Conservation (phyloP, 1,284 basidiomycete genomes). For the Cerrena zonata region DNA sequence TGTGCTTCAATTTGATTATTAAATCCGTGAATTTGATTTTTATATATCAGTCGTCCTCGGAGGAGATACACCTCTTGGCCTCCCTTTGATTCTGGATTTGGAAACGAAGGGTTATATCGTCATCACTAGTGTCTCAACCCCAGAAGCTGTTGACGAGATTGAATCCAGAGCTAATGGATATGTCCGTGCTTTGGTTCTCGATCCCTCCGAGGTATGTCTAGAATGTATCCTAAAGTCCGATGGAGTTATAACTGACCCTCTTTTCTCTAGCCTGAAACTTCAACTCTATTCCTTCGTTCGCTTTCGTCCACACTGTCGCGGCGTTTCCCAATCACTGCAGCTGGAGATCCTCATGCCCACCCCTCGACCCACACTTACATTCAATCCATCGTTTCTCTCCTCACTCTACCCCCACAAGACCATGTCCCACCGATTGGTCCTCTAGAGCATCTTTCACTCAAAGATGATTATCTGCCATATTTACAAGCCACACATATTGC, state of each 20-base stretch:
- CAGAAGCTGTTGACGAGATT: slow-evolving; percentile 55
- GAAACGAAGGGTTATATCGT: slow-evolving; percentile 76
- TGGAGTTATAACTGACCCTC: slow-evolving; percentile 5
- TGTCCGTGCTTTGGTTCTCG: slow-evolving; percentile 71
- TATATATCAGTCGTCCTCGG: slow-evolving; percentile 63
- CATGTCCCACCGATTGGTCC: slow-evolving; percentile 44
- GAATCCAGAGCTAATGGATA: slow-evolving; percentile 66
- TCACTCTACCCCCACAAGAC: slow-evolving; percentile 46
- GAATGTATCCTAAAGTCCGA: not conserved
- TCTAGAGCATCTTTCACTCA: slow-evolving; percentile 64
- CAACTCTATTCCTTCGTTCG: slow-evolving; percentile 71
- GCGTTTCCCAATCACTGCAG: slow-evolving; percentile 67
- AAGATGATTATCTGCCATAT: slow-evolving; percentile 58
- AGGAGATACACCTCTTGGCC: slow-evolving; percentile 64
- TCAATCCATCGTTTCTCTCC: slow-evolving; percentile 65
- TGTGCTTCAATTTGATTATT: not conserved
- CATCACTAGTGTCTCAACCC: slow-evolving; percentile 65
- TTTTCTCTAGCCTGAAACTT: slow-evolving; percentile 51
- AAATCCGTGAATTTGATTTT: not conserved
- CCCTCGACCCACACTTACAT: slow-evolving; percentile 60
- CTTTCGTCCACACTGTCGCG: slow-evolving; percentile 73
- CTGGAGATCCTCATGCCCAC: slow-evolving; percentile 72
- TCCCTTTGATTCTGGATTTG: slow-evolving; percentile 64
- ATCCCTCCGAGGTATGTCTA: slow-evolving; percentile 60
- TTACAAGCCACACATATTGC: slow-evolving; percentile 67